phyloP scores from a whole-genome alignment of 2,329 filamentous ascomycete species.

The Aspergillus piperis region DNA sequence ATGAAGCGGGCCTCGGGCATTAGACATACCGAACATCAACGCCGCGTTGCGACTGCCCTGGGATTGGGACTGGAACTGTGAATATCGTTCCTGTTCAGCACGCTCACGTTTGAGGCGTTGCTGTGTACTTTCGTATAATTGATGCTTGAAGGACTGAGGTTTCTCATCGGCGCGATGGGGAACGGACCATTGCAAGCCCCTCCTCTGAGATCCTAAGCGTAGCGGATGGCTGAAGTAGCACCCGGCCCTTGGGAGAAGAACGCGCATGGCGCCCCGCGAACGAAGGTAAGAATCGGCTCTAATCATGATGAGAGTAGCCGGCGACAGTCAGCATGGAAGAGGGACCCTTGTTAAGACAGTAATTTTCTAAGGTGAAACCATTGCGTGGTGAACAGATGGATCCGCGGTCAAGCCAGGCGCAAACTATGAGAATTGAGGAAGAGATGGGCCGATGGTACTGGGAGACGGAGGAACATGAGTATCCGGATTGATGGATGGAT shows the following conservation, averaged over 20 bases:
- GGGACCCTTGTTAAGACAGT: background rate
- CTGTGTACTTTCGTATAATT: slow-evolving; percentile 63
- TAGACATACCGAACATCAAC: slow-evolving; percentile 36
- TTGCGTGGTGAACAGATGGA: background rate
- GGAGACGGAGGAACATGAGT: no score
- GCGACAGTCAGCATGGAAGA: background rate
- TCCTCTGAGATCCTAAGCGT: slow-evolving; percentile 15
- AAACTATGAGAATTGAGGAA: background rate
- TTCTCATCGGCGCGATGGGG: slow-evolving; percentile 30
- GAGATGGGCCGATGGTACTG: no score
- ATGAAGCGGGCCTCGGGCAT: background rate
- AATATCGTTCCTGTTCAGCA: slow-evolving; percentile 56
- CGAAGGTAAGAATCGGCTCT: slow-evolving; percentile 18
- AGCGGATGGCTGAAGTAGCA: slow-evolving; percentile 1
- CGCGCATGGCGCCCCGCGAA: slow-evolving; percentile 23
- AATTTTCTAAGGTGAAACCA: background rate
- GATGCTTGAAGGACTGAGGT: slow-evolving; percentile 57
- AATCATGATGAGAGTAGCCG: slow-evolving; percentile 19
- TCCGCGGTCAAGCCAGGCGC: no score
- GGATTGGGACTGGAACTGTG: slow-evolving; percentile 46
- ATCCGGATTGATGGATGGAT: background rate
- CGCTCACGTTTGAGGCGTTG: slow-evolving; percentile 61
- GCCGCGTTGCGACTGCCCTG: slow-evolving; percentile 42
- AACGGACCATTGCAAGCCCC: slow-evolving; percentile 26
- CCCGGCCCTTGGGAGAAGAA: slow-evolving; percentile 14